These are phyloP conservation scores for Inga oerstediana DNA, from an alignment of 306 rosid genomes.

Conservation along the genomic window DNA sequence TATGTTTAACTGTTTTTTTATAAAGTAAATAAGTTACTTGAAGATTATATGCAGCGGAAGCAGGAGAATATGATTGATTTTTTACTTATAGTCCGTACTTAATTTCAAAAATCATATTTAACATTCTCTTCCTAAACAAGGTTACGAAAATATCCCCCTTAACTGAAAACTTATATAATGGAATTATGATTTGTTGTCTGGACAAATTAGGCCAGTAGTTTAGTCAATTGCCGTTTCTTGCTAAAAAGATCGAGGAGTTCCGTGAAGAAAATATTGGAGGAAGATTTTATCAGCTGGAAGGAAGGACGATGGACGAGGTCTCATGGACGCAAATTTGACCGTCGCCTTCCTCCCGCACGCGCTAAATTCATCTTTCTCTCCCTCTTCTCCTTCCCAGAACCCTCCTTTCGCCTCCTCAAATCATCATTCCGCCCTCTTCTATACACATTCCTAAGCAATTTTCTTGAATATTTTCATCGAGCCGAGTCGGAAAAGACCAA, in stretches of 20 bases:
- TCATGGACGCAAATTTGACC: conserved; percentile 39
- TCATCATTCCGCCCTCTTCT: background rate
- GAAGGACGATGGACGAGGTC: conserved; percentile 33
- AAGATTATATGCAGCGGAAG: too few relatives aligned
- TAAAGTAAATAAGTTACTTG: too few relatives aligned
- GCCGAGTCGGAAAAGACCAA: conserved; percentile 14
- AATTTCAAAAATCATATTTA: background rate
- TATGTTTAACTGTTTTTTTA: too few relatives aligned
- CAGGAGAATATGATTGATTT: background rate
- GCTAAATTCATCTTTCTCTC: conserved; percentile 18
- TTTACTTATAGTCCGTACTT: background rate
- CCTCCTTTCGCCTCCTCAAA: background rate
- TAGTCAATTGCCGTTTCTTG: background rate
- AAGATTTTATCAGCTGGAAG: background rate
- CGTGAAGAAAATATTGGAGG: background rate
- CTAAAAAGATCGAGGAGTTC: too few relatives aligned
- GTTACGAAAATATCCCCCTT: background rate
- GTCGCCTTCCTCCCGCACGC: conserved; percentile 29
- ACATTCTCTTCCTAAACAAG: background rate
- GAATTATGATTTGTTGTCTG: background rate
- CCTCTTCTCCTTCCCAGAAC: conserved; percentile 5
- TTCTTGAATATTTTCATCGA: background rate
- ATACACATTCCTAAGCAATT: background rate
- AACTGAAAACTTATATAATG: background rate
- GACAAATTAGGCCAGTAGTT: background rate